A percentile compares a stretch with the other conserved stretches of the same genome.
These are phyloP conservation scores for Saccharomycopsis sp. DNA, from an alignment of 805 yeast genomes.

Conservation along the genomic window DNA sequence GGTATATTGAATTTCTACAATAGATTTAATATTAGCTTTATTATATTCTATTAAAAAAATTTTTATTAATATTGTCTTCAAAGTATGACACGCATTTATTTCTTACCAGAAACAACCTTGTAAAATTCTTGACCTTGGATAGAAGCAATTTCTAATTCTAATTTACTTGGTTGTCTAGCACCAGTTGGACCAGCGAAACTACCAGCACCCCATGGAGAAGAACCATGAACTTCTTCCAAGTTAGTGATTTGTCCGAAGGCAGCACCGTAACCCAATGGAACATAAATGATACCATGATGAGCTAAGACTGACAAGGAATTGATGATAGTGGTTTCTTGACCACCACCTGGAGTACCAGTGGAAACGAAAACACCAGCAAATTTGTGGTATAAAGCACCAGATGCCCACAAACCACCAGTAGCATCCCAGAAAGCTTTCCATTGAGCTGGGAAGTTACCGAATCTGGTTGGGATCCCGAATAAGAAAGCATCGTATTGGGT, in stretches of 20 bases:
- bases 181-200: constrained; percentile 70
- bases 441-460: constrained; percentile 68
- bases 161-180: constrained; percentile 53
- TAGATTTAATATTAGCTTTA: too few species aligned
- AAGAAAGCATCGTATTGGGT: constrained; percentile 61
- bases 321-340: constrained; percentile 68
- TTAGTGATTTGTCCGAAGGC: constrained; percentile 48
- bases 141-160: constrained; percentile 57
- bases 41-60: too few species aligned
- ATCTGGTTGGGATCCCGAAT: constrained; percentile 77
- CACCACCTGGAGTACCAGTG: constrained; percentile 70
- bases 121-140: constrained; percentile 64
- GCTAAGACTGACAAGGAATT: constrained; percentile 50
- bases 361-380: constrained; percentile 67
- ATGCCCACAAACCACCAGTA: constrained; percentile 71
- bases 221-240: constrained; percentile 67
- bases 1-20: too few species aligned
- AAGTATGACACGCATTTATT: too few species aligned
- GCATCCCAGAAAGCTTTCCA: constrained; percentile 67
- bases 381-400: constrained; percentile 63
- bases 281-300: constrained; percentile 71
- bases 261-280: constrained; percentile 67
- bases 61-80: too few species aligned
- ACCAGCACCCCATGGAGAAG: constrained; percentile 86
- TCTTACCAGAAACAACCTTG: constrained; percentile 31